Conservation (phyloP, 73 alveolate genomes). For the Paramecium biaurelia region DNA sequence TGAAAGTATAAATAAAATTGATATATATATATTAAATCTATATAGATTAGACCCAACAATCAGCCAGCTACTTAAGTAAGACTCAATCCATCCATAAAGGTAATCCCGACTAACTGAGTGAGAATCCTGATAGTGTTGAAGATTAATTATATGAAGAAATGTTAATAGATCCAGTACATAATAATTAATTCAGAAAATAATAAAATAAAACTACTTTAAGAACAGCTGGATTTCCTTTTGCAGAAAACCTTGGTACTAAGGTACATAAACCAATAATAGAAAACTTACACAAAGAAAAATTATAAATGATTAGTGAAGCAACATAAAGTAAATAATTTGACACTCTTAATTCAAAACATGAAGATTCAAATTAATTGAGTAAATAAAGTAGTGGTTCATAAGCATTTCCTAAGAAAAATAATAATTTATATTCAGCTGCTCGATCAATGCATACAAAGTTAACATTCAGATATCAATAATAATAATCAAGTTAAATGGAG, state of each 20-base stretch:
- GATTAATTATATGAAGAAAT: neutral
- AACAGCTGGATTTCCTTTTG: conserved; percentile 46
- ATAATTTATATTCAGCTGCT: neutral
- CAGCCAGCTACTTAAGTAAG: conserved; percentile 21
- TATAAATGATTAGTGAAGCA: neutral
- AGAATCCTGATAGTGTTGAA: conserved; percentile 8
- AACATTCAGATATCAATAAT: neutral
- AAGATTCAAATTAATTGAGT: neutral
- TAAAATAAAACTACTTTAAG: conserved; percentile 25
- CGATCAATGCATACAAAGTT: conserved; percentile 37
- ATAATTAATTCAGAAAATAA: conserved; percentile 5
- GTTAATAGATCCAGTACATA: neutral
- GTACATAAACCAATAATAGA: neutral
- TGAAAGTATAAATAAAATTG: conserved; percentile 17
- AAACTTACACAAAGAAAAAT: conserved; percentile 5
- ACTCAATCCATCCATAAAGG: neutral
- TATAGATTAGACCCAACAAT: conserved; percentile 40
- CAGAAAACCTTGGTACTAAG: neutral
- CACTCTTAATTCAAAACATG: neutral
- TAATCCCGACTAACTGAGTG: neutral
- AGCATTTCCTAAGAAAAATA: neutral
- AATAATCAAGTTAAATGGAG: neutral
- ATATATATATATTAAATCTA: neutral
- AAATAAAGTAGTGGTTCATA: neutral
- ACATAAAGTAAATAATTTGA: neutral